A percentile compares a stretch with the other conserved stretches of the same genome.
These are phyloP conservation scores for Plasmodium yoelii DNA, from an alignment of 169 alveolate genomes.

Conservation along the genomic window DNA sequence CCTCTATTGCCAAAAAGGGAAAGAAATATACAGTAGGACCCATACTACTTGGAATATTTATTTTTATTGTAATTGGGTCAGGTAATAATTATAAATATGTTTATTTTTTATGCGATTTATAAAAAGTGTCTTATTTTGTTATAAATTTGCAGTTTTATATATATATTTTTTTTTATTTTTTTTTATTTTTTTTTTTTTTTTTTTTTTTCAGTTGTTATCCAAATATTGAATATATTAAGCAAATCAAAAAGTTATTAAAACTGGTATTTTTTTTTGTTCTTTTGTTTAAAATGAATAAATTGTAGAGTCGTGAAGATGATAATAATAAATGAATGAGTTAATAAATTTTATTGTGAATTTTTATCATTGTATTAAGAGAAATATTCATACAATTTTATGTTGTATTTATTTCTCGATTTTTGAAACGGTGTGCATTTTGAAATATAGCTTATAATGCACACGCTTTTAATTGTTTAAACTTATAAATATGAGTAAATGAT, in stretches of 20 bases:
- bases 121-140: background rate
- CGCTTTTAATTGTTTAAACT: no score
- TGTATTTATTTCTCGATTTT: no score
- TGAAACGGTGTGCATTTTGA: no score
- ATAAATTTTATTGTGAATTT: no score
- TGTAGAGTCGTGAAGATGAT: background rate
- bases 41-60: slow-evolving; percentile 52
- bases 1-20: slow-evolving; percentile 55
- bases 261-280: slow-evolving; percentile 22
- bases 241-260: slow-evolving; percentile 31
- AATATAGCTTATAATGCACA: no score
- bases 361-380: no score
- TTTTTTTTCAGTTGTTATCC: slow-evolving; percentile 42
- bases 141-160: background rate
- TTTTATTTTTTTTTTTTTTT: no score
- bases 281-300: slow-evolving; percentile 6
- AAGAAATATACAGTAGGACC: slow-evolving; percentile 74
- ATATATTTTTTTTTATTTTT: slow-evolving; percentile 10
- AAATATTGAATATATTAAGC: slow-evolving; percentile 52
- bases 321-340: no score
- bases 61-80: slow-evolving; percentile 75
- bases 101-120: background rate
- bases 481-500: no score
- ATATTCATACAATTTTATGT: no score
- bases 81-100: slow-evolving; percentile 30